These are phyloP conservation scores for Serendipita sp. DNA, from an alignment of 768 basidiomycete genomes.

Conservation along the genomic window DNA sequence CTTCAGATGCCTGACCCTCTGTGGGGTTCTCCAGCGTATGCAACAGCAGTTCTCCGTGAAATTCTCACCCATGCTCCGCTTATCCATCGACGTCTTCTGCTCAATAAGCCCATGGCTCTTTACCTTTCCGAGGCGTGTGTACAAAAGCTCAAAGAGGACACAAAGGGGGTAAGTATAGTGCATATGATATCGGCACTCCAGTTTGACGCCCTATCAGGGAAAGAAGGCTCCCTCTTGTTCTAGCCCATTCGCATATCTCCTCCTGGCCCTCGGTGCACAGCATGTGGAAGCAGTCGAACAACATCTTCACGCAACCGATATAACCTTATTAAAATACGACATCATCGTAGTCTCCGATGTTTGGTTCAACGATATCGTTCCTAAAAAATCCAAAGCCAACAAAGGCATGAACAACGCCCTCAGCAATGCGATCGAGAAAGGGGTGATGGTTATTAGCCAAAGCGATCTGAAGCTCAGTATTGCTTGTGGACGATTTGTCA, in stretches of 20 bases:
- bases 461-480: neutral
- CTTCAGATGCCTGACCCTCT: neutral
- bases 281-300: slow-evolving; percentile 1
- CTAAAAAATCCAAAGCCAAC: neutral
- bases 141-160: neutral
- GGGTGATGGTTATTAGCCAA: neutral
- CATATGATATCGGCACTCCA: neutral
- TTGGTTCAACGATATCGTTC: neutral
- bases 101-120: neutral
- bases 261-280: neutral
- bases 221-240: neutral
- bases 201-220: neutral
- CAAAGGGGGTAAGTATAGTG: neutral
- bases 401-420: neutral
- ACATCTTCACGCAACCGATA: slow-evolving; percentile 1
- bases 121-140: neutral
- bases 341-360: neutral
- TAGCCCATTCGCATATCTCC: neutral
- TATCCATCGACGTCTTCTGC: neutral
- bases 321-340: neutral
- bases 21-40: neutral
- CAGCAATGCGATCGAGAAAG: neutral
- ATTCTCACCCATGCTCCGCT: neutral
- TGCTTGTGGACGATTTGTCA: neutral
- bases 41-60: neutral